These are phyloP conservation scores for Stachybotrys chartarum DNA, from an alignment of 2,329 filamentous ascomycete species.

Conservation along the genomic window DNA sequence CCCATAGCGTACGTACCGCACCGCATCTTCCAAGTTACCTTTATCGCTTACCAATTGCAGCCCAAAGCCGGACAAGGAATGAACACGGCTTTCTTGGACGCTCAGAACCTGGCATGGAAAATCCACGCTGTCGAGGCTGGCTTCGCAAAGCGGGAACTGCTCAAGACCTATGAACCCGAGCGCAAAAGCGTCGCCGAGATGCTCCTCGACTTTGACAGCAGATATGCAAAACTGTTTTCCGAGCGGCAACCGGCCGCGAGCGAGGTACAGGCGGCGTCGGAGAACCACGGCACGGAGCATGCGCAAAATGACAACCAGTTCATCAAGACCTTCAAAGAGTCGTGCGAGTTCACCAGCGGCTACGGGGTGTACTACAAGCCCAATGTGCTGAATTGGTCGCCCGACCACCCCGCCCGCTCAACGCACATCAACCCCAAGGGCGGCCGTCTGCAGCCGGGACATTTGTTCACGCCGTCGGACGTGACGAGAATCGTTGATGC, in stretches of 20 bases:
- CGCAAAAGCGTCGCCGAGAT: conserved; percentile 79
- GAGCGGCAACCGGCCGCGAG: conserved; percentile 64
- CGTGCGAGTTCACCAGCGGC: conserved; percentile 86
- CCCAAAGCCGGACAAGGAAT: conserved; percentile 74
- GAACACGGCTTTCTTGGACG: conserved; percentile 75
- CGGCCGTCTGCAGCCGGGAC: conserved; percentile 63
- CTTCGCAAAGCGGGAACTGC: conserved; percentile 65
- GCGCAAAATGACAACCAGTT: conserved; percentile 64
- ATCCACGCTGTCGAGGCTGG: conserved; percentile 83
- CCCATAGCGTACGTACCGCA: conserved; percentile 54
- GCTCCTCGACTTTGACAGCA: conserved; percentile 78
- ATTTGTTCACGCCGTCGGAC: conserved; percentile 68
- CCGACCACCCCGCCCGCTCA: conserved; percentile 63
- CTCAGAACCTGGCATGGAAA: conserved; percentile 92
- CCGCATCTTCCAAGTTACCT: conserved; percentile 2
- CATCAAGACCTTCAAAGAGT: conserved; percentile 82
- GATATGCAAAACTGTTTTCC: conserved; percentile 86
- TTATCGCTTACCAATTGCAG: conserved; percentile 34
- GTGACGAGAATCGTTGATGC: conserved; percentile 84
- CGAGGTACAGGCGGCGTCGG: conserved; percentile 63
- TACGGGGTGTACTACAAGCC: conserved; percentile 83
- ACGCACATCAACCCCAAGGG: conserved; percentile 59
- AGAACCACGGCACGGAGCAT: conserved; percentile 15
- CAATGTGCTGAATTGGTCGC: conserved; percentile 79
- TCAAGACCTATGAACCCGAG: conserved; percentile 82